Evolutionary conservation across 352 stramenopile species (phyloP), one percentile per base, ranked within the genome.

Genomic region (Phytophthora nicotianae): DNA sequence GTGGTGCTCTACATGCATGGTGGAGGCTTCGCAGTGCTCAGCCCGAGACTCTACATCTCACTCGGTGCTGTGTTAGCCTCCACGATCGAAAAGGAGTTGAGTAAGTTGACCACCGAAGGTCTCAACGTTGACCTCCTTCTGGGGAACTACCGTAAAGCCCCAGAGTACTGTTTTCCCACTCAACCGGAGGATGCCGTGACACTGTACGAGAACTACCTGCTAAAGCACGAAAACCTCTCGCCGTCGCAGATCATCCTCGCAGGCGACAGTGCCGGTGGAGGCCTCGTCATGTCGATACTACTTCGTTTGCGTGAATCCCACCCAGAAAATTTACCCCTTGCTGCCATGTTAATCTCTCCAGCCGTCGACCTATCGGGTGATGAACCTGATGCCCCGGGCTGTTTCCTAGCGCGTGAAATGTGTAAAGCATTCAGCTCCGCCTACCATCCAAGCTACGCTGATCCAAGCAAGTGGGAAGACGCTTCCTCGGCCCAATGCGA

Each of bases 121-220:
- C 17, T 70, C 29, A 42, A 49, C 3, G 63, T 86, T 16, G 63
- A 86, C 14, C 62, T 81, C 5, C 58, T 86, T 21, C 33, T 81
- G 1, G 76, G 62, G 7, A 88, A 85, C 68, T 86, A 88, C 52
- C 74, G 70, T 20, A 88, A 88, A 50, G 27, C 57, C 4, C 79
- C 79, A 2, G 72, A 86, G 46, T 58, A 65, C 40, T 56, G 58
- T 32, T 86, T 77, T 55, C 76, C 76, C 2, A 55, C 68, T 0
- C 76, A 68, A 17, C 45, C 65, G 16, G 27, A 83, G 16, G 76
- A 86, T 27, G 61, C 58, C 0, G 41, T 86, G 23, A 24, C 48
- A 1, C 67, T 82, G 51, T 84, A 80, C 60, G 62, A 77, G 32
- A 6, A 65, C 19, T 77, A 84, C 45, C 45, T 83, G 6, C 19